Evolutionary conservation across 306 rosid genomes (phyloP).

Genomic region (Trichosanthes cucumerina): DNA sequence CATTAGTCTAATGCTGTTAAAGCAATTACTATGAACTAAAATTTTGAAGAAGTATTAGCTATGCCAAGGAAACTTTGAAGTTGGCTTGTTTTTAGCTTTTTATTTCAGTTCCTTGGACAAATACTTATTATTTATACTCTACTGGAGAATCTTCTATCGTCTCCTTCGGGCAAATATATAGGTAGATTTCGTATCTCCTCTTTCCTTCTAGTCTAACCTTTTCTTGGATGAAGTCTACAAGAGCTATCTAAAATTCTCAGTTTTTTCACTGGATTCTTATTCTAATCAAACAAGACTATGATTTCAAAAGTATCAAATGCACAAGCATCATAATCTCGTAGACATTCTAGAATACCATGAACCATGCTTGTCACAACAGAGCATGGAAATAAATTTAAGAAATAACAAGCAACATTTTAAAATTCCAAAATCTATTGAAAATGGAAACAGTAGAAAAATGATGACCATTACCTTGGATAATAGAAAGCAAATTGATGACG

Average conservation of each 20-base stretch:
- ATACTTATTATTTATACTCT: background rate
- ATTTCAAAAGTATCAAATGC: background rate
- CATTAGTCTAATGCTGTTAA: background rate
- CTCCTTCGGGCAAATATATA: background rate
- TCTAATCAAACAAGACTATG: background rate
- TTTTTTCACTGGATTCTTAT: background rate
- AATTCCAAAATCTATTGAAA: background rate
- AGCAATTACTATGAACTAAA: background rate
- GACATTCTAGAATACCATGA: background rate
- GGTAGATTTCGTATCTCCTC: background rate
- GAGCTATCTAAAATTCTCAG: background rate
- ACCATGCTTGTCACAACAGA: background rate
- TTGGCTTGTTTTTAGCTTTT: background rate
- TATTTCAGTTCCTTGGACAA: background rate
- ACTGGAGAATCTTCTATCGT: background rate
- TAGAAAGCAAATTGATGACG: conserved; percentile 61
- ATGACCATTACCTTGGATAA: conserved; percentile 47
- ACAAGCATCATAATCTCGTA: background rate
- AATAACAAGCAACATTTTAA: background rate
- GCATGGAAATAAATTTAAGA: background rate
- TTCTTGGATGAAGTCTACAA: background rate
- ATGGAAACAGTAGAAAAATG: background rate
- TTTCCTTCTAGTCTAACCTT: conserved; percentile 5
- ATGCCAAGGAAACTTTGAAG: background rate
- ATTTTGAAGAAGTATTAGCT: background rate